Conservation (phyloP, 1,139 yeast species). For the Pneumocystis murina region DNA sequence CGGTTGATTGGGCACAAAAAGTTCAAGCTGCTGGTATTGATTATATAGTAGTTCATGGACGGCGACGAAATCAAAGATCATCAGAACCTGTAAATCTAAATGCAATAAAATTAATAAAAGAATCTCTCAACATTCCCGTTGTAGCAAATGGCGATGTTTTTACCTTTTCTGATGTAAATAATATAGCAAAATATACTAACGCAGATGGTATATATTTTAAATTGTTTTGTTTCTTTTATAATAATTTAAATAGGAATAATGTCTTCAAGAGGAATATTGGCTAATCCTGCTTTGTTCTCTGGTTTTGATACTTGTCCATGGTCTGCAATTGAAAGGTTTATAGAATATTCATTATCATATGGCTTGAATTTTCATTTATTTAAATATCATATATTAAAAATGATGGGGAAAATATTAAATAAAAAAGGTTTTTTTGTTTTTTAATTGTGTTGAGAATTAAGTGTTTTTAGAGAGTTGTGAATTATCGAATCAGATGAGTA, state of each 20-base stretch:
- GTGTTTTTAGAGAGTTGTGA: conserved; percentile 32
- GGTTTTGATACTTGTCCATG: conserved; percentile 68
- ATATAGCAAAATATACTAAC: conserved; percentile 50
- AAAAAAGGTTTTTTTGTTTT: conserved; percentile 21
- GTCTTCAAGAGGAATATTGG: conserved; percentile 82
- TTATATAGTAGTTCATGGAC: conserved; percentile 84
- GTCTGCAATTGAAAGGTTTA: conserved; percentile 72
- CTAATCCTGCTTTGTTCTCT: conserved; percentile 76
- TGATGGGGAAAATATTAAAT: conserved; percentile 46
- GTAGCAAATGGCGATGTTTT: conserved; percentile 95
- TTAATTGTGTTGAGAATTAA: not conserved
- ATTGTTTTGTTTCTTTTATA: not conserved
- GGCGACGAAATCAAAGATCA: conserved; percentile 72
- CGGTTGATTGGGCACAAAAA: conserved; percentile 50
- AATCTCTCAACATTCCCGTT: conserved; percentile 55
- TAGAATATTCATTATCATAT: conserved; percentile 62
- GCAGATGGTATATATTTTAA: conserved; percentile 38
- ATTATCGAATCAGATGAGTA: conserved; percentile 45
- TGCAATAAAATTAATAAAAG: conserved; percentile 56
- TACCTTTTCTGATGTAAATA: conserved; percentile 42
- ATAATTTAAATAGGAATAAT: conserved; percentile 42
- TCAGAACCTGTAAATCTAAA: conserved; percentile 69
- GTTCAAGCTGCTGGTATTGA: conserved; percentile 86
- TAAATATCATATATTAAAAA: conserved; percentile 79
- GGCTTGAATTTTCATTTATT: conserved; percentile 72